phyloP scores from a whole-genome alignment of 257 asterid genomes.

The Phtheirospermum japonicum region DNA sequence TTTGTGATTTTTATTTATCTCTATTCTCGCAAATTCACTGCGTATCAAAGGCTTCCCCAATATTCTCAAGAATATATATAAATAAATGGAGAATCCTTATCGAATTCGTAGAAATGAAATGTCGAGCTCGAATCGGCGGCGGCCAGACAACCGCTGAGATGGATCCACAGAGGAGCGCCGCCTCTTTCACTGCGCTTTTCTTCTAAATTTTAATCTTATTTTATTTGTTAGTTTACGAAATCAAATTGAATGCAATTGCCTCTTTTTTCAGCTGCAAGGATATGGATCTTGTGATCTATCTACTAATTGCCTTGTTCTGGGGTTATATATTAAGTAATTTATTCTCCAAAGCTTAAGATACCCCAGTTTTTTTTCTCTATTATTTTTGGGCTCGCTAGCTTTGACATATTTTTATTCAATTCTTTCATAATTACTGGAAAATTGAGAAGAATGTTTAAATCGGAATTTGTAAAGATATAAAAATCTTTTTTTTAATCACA shows the following conservation, averaged over 20 bases:
- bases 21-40: constrained; percentile 17
- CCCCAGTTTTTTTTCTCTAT: neutral
- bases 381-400: neutral
- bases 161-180: constrained; percentile 46
- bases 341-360: neutral
- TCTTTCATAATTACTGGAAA: too few species aligned
- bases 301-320: constrained; percentile 3
- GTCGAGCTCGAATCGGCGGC: constrained; percentile 43
- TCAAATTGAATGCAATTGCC: too few species aligned
- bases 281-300: neutral
- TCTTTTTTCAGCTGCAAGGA: constrained; percentile 1
- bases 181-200: constrained; percentile 29
- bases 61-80: constrained; percentile 2
- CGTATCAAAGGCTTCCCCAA: constrained; percentile 31
- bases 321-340: neutral
- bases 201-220: constrained; percentile 34
- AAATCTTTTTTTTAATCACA: too few species aligned
- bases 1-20: neutral
- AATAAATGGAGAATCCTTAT: constrained; percentile 31
- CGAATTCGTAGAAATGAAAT: constrained; percentile 36
- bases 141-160: constrained; percentile 63
- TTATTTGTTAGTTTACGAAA: too few species aligned
- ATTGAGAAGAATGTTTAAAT: too few species aligned
- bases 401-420: neutral
- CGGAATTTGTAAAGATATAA: too few species aligned